Conservation (phyloP, 2,329 filamentous ascomycete species). For the Penicillium rolfsii region DNA sequence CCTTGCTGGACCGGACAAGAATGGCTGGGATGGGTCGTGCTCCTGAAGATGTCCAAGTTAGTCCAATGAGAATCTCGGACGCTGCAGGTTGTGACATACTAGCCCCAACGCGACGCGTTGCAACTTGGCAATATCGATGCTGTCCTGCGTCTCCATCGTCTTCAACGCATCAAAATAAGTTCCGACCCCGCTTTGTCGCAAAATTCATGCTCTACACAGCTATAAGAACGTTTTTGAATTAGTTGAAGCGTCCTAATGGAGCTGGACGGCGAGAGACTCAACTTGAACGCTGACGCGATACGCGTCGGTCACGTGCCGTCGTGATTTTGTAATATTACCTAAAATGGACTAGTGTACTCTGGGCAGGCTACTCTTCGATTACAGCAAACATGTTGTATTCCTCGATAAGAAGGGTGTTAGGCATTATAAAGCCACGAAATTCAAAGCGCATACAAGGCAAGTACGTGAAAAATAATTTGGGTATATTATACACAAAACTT, state of each 20-base stretch:
- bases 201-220: background rate
- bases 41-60: slow-evolving; percentile 36
- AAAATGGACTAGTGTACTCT: slow-evolving; percentile 21
- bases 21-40: slow-evolving; percentile 34
- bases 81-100: slow-evolving; percentile 40
- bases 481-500: slow-evolving; percentile 1
- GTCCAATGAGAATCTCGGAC: slow-evolving; percentile 33
- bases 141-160: slow-evolving; percentile 48
- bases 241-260: background rate
- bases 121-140: slow-evolving; percentile 45
- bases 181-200: background rate
- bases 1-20: slow-evolving; percentile 17
- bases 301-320: slow-evolving; percentile 35
- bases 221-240: background rate
- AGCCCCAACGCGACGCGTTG: slow-evolving; percentile 47
- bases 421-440: background rate
- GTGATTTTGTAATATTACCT: slow-evolving; percentile 31
- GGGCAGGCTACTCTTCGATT: background rate
- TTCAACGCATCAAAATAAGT: slow-evolving; percentile 34
- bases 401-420: too few species aligned
- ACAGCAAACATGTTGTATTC: too few species aligned
- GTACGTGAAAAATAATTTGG: background rate
- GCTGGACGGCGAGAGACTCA: background rate
- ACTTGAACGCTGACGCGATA: slow-evolving; percentile 33
- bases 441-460: background rate